Percentiles rank a stretch among this genome's conserved stretches.
These are phyloP conservation scores for Acanthamoeba sp. DNA, from an alignment of 208 protist genomes.

Conservation along the genomic window DNA sequence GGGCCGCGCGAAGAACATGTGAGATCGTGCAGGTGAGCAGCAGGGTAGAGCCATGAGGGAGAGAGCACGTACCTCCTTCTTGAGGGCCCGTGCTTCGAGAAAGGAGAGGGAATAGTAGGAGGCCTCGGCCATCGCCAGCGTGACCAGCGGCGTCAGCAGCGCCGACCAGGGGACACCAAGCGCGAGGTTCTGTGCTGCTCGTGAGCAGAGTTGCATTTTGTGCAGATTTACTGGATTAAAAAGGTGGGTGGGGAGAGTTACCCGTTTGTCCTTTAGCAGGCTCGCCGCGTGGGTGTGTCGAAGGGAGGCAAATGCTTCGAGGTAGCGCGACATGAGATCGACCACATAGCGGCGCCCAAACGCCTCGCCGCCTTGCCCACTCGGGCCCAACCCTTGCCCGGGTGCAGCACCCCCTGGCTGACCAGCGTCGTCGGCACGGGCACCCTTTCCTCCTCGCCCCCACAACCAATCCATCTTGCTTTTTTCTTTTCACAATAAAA, in stretches of 20 bases:
- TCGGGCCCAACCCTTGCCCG: neutral
- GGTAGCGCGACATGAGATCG: neutral
- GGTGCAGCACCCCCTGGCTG: neutral
- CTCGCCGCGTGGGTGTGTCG: neutral
- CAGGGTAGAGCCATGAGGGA: neutral
- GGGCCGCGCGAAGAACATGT: neutral
- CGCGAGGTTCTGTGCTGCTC: neutral
- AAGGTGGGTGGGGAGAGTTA: neutral
- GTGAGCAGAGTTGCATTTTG: neutral
- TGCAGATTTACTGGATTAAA: neutral
- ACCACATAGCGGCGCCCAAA: constrained; percentile 25
- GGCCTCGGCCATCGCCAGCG: constrained; percentile 33
- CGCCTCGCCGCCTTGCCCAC: neutral
- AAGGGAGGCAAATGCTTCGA: neutral
- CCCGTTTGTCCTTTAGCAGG: constrained; percentile 36
- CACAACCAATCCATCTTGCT: constrained; percentile 33
- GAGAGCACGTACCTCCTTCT: neutral
- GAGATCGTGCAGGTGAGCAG: no score
- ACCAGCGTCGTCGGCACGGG: neutral
- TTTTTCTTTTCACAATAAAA: neutral
- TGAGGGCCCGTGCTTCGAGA: constrained; percentile 20
- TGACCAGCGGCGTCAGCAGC: neutral
- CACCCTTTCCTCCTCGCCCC: neutral
- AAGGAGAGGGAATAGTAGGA: constrained; percentile 45
- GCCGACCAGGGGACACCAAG: constrained; percentile 11